Conservation (phyloP, 305 asterid species). For the Salvia sclarea region DNA sequence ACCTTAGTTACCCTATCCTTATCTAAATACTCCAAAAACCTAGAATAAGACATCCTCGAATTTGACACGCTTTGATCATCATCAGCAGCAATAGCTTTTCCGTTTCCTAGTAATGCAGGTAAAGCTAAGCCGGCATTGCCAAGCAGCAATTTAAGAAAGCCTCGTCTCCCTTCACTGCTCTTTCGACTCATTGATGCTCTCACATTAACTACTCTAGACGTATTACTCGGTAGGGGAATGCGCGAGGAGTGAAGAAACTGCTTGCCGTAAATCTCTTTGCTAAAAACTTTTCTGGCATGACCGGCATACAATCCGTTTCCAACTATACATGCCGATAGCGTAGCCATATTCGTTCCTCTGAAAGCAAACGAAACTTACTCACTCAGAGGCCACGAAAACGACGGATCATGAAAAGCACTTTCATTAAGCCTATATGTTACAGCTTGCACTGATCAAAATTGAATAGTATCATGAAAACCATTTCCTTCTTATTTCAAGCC, state of each 20-base stretch:
- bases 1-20: slow-evolving; percentile 78
- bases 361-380: slow-evolving; percentile 15
- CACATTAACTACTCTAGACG: slow-evolving; percentile 42
- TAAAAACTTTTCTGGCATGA: slow-evolving; percentile 41
- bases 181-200: slow-evolving; percentile 52
- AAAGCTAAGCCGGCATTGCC: slow-evolving; percentile 63
- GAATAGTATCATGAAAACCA: not conserved
- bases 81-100: slow-evolving; percentile 81
- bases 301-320: slow-evolving; percentile 57
- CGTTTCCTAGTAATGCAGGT: slow-evolving; percentile 58
- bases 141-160: slow-evolving; percentile 67
- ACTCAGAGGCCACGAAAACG: not conserved
- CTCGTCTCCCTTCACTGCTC: slow-evolving; percentile 60
- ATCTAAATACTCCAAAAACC: slow-evolving; percentile 87
- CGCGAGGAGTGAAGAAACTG: slow-evolving; percentile 43
- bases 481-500: too few relatives aligned
- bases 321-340: slow-evolving; percentile 66
- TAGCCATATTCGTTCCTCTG: slow-evolving; percentile 56
- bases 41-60: slow-evolving; percentile 91
- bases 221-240: slow-evolving; percentile 45
- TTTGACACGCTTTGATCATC: slow-evolving; percentile 88
- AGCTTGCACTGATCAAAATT: not conserved
- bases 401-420: too few relatives aligned
- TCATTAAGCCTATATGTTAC: not conserved
- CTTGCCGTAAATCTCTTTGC: slow-evolving; percentile 61